A percentile compares a stretch with the other conserved stretches of the same genome.
phyloP scores from a whole-genome alignment of 2,329 filamentous ascomycete species.

The Phoma herbarum region DNA sequence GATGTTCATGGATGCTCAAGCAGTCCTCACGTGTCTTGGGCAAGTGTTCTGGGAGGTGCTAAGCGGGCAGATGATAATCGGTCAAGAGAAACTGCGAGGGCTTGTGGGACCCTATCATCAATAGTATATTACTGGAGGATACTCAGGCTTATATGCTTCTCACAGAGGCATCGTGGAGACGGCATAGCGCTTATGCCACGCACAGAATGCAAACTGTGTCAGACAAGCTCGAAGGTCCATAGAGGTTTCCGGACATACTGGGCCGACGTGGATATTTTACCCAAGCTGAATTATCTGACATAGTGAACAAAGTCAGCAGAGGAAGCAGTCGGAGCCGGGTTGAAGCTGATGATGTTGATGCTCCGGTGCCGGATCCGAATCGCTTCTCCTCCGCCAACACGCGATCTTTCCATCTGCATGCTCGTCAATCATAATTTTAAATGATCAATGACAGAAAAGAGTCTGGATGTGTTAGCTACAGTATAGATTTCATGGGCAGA shows the following conservation, averaged over 20 bases:
- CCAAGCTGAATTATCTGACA: neutral
- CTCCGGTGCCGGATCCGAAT: constrained; percentile 16
- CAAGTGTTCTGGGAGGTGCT: neutral
- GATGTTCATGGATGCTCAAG: constrained; percentile 26
- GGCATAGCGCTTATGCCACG: constrained; percentile 16
- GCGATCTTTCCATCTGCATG: neutral
- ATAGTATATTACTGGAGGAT: neutral
- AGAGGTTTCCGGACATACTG: neutral
- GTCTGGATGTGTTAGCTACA: neutral
- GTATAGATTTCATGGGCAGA: neutral
- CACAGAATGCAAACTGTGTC: neutral
- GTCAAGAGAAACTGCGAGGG: neutral
- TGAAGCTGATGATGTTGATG: neutral
- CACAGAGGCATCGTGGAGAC: neutral
- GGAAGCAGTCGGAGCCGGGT: constrained; percentile 7
- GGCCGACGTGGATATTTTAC: too few relatives aligned
- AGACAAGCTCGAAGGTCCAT: neutral
- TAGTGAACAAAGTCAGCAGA: neutral
- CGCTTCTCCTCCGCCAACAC: neutral
- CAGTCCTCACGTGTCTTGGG: too few relatives aligned
- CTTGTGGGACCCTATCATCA: neutral
- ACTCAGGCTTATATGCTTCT: neutral
- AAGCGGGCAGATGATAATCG: neutral
- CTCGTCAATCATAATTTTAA: neutral
- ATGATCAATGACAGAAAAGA: neutral